Evolutionary conservation across 805 yeast species (phyloP), one percentile per base, ranked within the genome.

Genomic region (Pichia membranifaciens): DNA sequence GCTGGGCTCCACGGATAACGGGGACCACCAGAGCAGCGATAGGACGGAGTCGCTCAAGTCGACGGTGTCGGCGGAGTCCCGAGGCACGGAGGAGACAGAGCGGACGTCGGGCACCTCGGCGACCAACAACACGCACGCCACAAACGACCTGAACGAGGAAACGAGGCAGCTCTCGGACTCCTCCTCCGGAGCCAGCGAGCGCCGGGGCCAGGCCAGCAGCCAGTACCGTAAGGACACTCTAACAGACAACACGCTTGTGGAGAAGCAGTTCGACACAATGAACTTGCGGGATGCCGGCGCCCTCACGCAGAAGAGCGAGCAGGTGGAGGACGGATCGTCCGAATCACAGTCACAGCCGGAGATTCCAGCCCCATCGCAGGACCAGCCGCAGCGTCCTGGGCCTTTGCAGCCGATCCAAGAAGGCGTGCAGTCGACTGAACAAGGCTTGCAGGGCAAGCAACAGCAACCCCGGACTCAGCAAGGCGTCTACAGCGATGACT

Each of bases 141-240:
- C 39, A 12, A 35, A 43, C 29, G 12, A 25, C 37, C 17, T 38
- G 12, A 38, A 38, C 13, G 42, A 39, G 21, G 35, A 36, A 16
- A 50, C 38, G 5, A 31, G 32, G 18, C 36, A 48, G 22, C 10
- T 38, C 29, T 41, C 46, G n/a, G 16, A 29, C 12, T 21, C 41
- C 22, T 35, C 44, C n/a, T 39, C 45, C 23, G 18, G 17, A 22
- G 18, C 15, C 18, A 41, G 35, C 17, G 35, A 25, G 16, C n/a
- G 8, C 5, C 35, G 29, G 10, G 10, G 29, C 29, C 29, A 8
- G 7, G 7, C 29, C 23, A 16, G 33, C 25, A 10, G 33, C 32
- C 32, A 35, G 35, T 22, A 25, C 15, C 22, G 31, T 12, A 41
- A 41, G 15, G 44, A 41, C 12, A 33, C 38, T 2, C 22, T 41